Percentiles rank a stretch among this genome's conserved stretches.
These are phyloP conservation scores for Fusarium napiforme DNA, from an alignment of 2,329 filamentous ascomycete genomes.

Conservation along the genomic window DNA sequence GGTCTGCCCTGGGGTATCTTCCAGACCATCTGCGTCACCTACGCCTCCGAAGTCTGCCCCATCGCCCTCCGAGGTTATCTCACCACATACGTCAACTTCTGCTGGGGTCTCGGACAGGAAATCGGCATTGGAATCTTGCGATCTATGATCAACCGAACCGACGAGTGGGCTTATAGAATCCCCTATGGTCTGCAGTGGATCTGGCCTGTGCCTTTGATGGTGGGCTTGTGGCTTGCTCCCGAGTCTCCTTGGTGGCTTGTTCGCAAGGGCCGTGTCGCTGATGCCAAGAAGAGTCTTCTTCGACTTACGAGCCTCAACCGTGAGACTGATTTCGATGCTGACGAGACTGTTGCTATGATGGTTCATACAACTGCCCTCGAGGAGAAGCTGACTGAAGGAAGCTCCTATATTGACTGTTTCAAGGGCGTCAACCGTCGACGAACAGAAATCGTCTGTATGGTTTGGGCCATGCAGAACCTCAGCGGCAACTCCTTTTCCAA, in stretches of 20 bases:
- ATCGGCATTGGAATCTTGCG: slow-evolving; percentile 80
- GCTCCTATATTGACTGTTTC: slow-evolving; percentile 86
- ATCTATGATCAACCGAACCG: slow-evolving; percentile 70
- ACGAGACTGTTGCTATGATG: slow-evolving; percentile 93
- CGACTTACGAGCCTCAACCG: slow-evolving; percentile 71
- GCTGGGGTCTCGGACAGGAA: slow-evolving; percentile 79
- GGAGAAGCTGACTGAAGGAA: slow-evolving; percentile 76
- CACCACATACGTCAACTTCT: slow-evolving; percentile 81
- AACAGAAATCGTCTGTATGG: slow-evolving; percentile 76
- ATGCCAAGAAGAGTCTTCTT: slow-evolving; percentile 73
- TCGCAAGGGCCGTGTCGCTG: slow-evolving; percentile 69
- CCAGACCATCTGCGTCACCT: slow-evolving; percentile 40
- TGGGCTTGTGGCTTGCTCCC: slow-evolving; percentile 75
- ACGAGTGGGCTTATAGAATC: slow-evolving; percentile 76
- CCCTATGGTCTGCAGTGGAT: slow-evolving; percentile 82
- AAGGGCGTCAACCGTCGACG: slow-evolving; percentile 80
- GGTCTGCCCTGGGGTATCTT: slow-evolving; percentile 41
- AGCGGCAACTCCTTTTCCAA: slow-evolving; percentile 73
- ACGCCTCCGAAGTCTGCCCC: slow-evolving; percentile 75
- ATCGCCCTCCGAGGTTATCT: slow-evolving; percentile 76
- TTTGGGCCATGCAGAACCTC: slow-evolving; percentile 72
- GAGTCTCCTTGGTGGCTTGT: slow-evolving; percentile 82
- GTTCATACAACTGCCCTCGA: slow-evolving; percentile 87
- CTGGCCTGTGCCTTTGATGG: slow-evolving; percentile 75
- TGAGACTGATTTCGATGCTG: slow-evolving; percentile 79